Conservation (phyloP, 164 flowering plant genomes). For the Stephania yunnanensis region DNA sequence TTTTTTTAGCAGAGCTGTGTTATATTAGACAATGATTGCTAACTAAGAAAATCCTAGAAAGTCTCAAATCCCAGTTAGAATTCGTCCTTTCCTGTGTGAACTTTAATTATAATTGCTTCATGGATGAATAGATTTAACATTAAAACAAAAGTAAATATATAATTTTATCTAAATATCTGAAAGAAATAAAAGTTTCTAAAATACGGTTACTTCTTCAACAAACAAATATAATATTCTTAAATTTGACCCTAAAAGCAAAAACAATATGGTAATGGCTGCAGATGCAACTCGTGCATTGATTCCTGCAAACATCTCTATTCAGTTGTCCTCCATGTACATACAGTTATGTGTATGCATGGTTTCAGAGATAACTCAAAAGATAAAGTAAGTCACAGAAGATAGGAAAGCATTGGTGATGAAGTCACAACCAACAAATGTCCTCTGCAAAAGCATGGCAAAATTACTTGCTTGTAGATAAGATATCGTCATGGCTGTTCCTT, state of each 20-base stretch:
- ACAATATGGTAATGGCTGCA: not conserved
- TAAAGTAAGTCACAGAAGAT: not conserved
- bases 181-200: not conserved
- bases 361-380: not conserved
- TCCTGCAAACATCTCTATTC: not conserved
- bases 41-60: too few relatives aligned
- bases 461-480: not conserved
- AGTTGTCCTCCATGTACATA: not conserved
- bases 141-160: too few relatives aligned
- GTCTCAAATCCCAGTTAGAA: too few relatives aligned
- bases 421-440: not conserved
- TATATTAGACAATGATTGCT: too few relatives aligned
- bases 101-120: too few relatives aligned
- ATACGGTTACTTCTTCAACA: not conserved
- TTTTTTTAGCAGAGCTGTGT: too few relatives aligned
- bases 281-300: not conserved
- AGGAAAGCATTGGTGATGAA: not conserved
- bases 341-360: not conserved
- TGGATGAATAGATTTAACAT: too few relatives aligned
- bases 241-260: too few relatives aligned
- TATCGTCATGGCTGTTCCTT: not conserved
- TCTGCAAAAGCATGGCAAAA: not conserved
- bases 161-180: too few relatives aligned
- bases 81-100: too few relatives aligned
- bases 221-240: too few relatives aligned